Evolutionary conservation across 352 stramenopile genomes (phyloP), one percentile per base, ranked within the genome.

Genomic region (Phytophthora macrochlamydospora): DNA sequence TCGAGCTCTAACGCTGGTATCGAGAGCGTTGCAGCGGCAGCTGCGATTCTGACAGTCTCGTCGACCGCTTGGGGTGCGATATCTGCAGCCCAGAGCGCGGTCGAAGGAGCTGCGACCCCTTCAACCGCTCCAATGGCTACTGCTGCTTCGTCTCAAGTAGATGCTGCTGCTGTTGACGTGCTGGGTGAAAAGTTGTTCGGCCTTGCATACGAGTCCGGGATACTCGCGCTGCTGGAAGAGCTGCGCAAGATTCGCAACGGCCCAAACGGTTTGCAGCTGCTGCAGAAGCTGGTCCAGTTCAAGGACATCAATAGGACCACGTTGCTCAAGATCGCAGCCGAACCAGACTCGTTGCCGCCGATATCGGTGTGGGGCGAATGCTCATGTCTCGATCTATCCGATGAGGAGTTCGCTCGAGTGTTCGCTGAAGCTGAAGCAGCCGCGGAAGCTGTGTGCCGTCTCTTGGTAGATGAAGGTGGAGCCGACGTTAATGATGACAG

Each of bases 161-260:
- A 24, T 24, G 18, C 18, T 24, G 18, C 18, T 24, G 18, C 18
- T 24, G 18, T 24, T 24, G 18, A 24, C 18, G 18, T 24, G 18
- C 18, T 24, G 18, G 18, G 18, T 24, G 18, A 24, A 24, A 24
- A 24, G 18, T 24, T 24, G 18, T 30, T 50, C 37, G 28, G 66
- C 67, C 0, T 71, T 66, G 48, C 69, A 65, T 62, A 71, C 82
- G 35, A 63, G 38, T 53, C 60, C 31, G 13, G 31, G 52, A 7
- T 54, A 44, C 18, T 62, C 53, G 38, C 56, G 56, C 8, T 68
- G 65, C 70, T 0, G 78, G 75, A 1, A 61, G 6, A 54, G 6
- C 9, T 56, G 51, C 44, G 40, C 24, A 12, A 14, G 44, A 30
- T 14, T 3, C 31, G 13, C 38, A 7, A 50, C 8, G 8, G 55